Evolutionary conservation across 345 rosid genomes (phyloP).

Genomic region (Murraya paniculata): DNA sequence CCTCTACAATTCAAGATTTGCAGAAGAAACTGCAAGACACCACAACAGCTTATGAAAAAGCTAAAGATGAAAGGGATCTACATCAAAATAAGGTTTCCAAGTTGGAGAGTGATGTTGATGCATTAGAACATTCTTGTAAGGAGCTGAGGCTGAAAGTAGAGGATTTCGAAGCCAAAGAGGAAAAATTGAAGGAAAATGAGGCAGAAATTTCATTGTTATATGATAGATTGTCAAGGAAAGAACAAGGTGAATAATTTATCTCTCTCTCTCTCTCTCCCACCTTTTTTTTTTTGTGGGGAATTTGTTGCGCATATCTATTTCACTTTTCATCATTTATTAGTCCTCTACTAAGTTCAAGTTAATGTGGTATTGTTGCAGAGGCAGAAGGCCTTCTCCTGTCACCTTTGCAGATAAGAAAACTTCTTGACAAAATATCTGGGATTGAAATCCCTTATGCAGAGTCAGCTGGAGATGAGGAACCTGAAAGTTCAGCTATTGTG

Average conservation of each 20-base stretch:
- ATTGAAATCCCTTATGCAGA: conserved; percentile 44
- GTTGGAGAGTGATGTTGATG: conserved; percentile 54
- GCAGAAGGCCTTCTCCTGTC: conserved; percentile 49
- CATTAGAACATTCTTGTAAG: conserved; percentile 43
- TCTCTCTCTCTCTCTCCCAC: no score
- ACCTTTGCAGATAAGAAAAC: conserved; percentile 45
- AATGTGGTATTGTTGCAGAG: conserved; percentile 38
- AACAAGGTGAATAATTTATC: conserved; percentile 45
- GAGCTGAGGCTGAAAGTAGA: conserved; percentile 46
- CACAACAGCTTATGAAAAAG: conserved; percentile 34
- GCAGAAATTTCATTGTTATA: conserved; percentile 45
- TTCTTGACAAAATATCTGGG: conserved; percentile 51
- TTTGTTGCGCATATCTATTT: neutral
- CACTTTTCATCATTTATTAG: neutral
- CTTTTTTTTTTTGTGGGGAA: neutral
- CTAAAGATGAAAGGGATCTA: conserved; percentile 48
- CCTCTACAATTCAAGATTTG: conserved; percentile 50
- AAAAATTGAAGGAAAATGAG: conserved; percentile 64
- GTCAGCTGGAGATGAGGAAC: conserved; percentile 32
- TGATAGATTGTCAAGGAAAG: conserved; percentile 35
- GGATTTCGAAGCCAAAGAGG: conserved; percentile 43
- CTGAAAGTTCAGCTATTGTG: conserved; percentile 37
- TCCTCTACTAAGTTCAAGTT: conserved; percentile 4
- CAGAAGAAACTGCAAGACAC: conserved; percentile 48
- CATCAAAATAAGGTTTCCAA: conserved; percentile 44